Base-by-base conservation (phyloP, 163 green algal species). In the Prototheca stagnorum region DNA sequence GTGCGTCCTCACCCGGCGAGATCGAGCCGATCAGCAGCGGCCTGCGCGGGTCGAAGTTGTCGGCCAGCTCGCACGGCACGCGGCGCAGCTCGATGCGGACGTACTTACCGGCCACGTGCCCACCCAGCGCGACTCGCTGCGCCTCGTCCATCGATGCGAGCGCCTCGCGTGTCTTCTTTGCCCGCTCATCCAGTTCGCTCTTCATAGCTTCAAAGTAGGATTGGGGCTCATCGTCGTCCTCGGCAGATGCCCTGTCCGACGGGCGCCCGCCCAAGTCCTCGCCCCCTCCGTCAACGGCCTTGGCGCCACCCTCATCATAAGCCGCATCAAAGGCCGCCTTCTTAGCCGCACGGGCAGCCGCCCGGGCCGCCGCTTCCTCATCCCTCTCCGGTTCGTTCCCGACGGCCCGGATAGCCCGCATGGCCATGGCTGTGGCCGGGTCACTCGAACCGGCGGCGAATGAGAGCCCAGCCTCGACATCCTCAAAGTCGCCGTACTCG, bases 401-500 rank as follows among this genome's bases (percentile, higher is more conserved):
- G n/a, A n/a, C n/a, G 1, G 76, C 72, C n/a, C 56, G 15, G 24
- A 93, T 90, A 19, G 84, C 83, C n/a, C 60, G 61, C 19, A 67
- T 40, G 0, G 79, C 83, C 5, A 74, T 70, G 1, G 47, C 59
- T 6, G 73, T 77, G 3, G 78, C 74, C 4, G 52, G 54, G 56
- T 89, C 79, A 14, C 36, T 34, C 35, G n/a, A n/a, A n/a, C 60
- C 61, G 12, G 52, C 49, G 25, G 35, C 51, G 51, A 73, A 70
- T 3, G 39, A 43, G 47, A 65, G 42, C 14, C 79, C 89, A 2
- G 74, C 79, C 63, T 98, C 89, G 36, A 98, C 33, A 58, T 98
- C 89, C 63, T 95, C 83, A 72, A 96, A 95, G 28, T 96, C 86
- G 0, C 84, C 88, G 64, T 78, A 93, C 24, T 88, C 77, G 26